Evolutionary conservation across 495 filamentous ascomycete genomes (phyloP).

Genomic region (Penicillium flavigenum): DNA sequence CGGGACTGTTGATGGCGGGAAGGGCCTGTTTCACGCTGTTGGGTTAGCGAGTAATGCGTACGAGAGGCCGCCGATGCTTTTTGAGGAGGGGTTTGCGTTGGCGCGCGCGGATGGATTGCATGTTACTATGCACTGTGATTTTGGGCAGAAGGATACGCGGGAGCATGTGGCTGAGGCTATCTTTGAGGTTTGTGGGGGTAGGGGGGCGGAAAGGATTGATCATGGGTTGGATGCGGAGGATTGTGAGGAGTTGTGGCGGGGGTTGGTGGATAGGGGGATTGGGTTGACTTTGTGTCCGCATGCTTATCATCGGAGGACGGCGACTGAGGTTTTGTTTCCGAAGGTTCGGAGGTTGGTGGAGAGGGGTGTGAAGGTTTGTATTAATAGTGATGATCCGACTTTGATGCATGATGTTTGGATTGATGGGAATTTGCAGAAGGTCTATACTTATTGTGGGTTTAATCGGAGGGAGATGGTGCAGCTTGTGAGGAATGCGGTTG

Average conservation of each 20-base stretch:
- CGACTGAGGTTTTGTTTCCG: constrained; percentile 37
- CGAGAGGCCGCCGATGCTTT: constrained; percentile 39
- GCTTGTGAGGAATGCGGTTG: constrained; percentile 37
- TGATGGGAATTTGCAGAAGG: constrained; percentile 42
- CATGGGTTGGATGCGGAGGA: constrained; percentile 43
- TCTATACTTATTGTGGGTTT: constrained; percentile 35
- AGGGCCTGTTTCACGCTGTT: constrained; percentile 41
- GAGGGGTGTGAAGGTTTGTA: constrained; percentile 36
- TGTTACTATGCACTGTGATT: constrained; percentile 47
- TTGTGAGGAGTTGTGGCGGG: constrained; percentile 30
- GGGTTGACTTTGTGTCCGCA: constrained; percentile 45
- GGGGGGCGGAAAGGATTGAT: constrained; percentile 41
- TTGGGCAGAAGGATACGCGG: constrained; percentile 41
- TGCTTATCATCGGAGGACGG: constrained; percentile 41
- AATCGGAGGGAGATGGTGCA: constrained; percentile 36
- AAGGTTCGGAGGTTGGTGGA: constrained; percentile 40
- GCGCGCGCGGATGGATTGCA: constrained; percentile 39
- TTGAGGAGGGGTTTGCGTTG: constrained; percentile 35
- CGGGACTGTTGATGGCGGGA: constrained; percentile 26
- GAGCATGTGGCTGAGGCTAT: constrained; percentile 39
- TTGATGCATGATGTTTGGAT: constrained; percentile 48
- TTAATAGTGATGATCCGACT: constrained; percentile 45
- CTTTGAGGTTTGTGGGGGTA: constrained; percentile 28
- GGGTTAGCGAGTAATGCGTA: constrained; percentile 45
- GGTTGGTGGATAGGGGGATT: constrained; percentile 30